Percentiles rank a stretch among this genome's conserved stretches.
Evolutionary conservation across 768 basidiomycete species (phyloP).

Genomic region (Postia placenta): DNA sequence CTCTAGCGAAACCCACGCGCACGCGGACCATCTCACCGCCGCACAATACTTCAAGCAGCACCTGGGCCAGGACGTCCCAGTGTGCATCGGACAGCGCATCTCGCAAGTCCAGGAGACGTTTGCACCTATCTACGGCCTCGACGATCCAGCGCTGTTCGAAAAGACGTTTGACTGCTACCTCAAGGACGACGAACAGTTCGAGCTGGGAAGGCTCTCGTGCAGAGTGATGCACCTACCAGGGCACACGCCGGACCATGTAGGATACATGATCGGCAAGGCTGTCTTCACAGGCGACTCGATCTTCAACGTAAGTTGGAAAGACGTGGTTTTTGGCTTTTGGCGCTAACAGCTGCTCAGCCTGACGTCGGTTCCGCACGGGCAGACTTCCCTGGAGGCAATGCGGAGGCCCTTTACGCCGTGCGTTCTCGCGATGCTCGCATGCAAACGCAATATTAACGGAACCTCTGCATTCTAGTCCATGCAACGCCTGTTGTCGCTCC

Average conservation of each 20-base stretch:
- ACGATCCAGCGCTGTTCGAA: conserved; percentile 16
- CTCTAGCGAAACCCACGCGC: conserved; percentile 34
- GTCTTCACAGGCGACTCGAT: conserved; percentile 36
- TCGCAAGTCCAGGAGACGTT: conserved; percentile 29
- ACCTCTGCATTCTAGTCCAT: conserved; percentile 24
- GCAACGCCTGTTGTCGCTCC: conserved; percentile 29
- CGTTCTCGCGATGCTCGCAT: conserved; percentile 3
- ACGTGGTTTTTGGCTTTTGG: too few relatives aligned
- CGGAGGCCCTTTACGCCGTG: conserved; percentile 27
- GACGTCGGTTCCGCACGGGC: conserved; percentile 33
- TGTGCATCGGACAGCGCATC: conserved; percentile 32
- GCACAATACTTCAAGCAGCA: conserved; percentile 29
- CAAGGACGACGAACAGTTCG: conserved; percentile 29
- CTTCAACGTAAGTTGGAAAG: conserved; percentile 25
- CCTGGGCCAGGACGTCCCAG: conserved; percentile 22
- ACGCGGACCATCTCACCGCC: conserved; percentile 34
- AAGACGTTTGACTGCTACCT: conserved; percentile 28
- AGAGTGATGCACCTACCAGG: conserved; percentile 31
- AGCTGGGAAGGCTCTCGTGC: conserved; percentile 24
- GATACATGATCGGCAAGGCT: conserved; percentile 29
- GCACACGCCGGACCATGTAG: conserved; percentile 32
- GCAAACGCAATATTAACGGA: background rate
- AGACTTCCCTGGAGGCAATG: conserved; percentile 34
- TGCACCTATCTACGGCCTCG: conserved; percentile 27
- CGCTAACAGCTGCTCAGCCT: conserved; percentile 26